Conservation (phyloP, 257 asterid genomes). For the Solanum arcanum region DNA sequence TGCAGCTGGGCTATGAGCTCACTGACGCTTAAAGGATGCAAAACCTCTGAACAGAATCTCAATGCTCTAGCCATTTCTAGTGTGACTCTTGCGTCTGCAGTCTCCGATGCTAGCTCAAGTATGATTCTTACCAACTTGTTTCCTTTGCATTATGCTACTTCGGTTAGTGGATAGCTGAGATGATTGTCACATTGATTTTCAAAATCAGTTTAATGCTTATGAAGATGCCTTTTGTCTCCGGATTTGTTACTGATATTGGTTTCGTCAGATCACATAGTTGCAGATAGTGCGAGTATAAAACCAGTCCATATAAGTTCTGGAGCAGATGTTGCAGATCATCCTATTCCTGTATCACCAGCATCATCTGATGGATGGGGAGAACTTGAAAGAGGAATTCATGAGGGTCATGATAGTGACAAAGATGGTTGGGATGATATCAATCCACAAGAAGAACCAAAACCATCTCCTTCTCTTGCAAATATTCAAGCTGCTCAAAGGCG, state of each 20-base stretch:
- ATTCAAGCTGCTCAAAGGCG: conserved; percentile 91
- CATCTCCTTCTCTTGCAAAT: conserved; percentile 68
- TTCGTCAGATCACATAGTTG: conserved; percentile 26
- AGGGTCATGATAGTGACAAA: conserved; percentile 41
- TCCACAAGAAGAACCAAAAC: conserved; percentile 73
- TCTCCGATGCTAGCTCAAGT: conserved; percentile 64
- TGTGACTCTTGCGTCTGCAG: conserved; percentile 44
- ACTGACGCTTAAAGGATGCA: conserved; percentile 82
- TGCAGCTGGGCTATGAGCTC: conserved; percentile 99
- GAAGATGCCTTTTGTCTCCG: not conserved
- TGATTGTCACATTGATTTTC: not conserved
- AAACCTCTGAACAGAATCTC: conserved; percentile 61
- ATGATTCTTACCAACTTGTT: not conserved
- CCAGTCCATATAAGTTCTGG: conserved; percentile 42
- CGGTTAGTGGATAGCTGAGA: not conserved
- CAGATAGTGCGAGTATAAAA: conserved; percentile 29
- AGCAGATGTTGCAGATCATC: conserved; percentile 37
- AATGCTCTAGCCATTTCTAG: conserved; percentile 41
- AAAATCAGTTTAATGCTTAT: not conserved
- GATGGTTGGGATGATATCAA: conserved; percentile 96
- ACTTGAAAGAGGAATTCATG: conserved; percentile 61
- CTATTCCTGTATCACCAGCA: conserved; percentile 56
- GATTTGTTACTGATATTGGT: conserved; percentile 11
- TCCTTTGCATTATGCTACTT: not conserved
- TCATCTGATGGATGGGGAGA: conserved; percentile 98